Evolutionary conservation across 176 grass and related monocot genomes (phyloP).

Genomic region (Otatea glauca): DNA sequence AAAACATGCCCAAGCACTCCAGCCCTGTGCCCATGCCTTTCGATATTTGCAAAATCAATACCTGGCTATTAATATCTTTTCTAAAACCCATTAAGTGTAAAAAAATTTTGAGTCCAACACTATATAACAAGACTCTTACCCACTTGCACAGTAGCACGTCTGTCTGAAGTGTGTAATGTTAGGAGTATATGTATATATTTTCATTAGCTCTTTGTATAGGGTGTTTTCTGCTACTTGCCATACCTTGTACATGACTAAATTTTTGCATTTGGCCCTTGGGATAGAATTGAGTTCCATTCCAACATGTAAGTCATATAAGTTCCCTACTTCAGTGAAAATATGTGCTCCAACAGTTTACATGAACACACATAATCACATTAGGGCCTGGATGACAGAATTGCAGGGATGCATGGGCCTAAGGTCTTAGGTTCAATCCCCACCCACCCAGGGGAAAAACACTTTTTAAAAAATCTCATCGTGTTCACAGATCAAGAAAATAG

Average conservation of each 20-base stretch:
- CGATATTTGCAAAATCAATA: slow-evolving; percentile 1
- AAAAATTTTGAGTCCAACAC: background rate
- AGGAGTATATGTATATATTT: too few species aligned
- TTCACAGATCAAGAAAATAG: slow-evolving; percentile 13
- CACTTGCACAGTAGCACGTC: slow-evolving; percentile 7
- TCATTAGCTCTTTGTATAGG: too few species aligned
- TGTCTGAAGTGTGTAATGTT: background rate
- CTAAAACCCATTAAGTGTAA: background rate
- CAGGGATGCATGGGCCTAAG: background rate
- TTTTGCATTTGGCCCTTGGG: too few species aligned
- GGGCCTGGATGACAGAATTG: slow-evolving; percentile 6
- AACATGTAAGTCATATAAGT: background rate
- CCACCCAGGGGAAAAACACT: background rate
- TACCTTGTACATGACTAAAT: too few species aligned
- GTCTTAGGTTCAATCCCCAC: slow-evolving; percentile 12
- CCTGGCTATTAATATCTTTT: background rate
- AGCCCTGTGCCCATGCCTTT: background rate
- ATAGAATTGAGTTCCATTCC: too few species aligned
- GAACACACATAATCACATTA: slow-evolving; percentile 3
- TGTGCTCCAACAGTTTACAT: background rate
- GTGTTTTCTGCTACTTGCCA: too few species aligned
- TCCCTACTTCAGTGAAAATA: background rate
- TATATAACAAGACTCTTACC: slow-evolving; percentile 19
- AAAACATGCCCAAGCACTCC: slow-evolving; percentile 35
- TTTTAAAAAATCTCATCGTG: background rate